Percentiles rank a stretch among this genome's conserved stretches.
Evolutionary conservation across 2,329 filamentous ascomycete species (phyloP).

Genomic region (Ophiostoma sp.): DNA sequence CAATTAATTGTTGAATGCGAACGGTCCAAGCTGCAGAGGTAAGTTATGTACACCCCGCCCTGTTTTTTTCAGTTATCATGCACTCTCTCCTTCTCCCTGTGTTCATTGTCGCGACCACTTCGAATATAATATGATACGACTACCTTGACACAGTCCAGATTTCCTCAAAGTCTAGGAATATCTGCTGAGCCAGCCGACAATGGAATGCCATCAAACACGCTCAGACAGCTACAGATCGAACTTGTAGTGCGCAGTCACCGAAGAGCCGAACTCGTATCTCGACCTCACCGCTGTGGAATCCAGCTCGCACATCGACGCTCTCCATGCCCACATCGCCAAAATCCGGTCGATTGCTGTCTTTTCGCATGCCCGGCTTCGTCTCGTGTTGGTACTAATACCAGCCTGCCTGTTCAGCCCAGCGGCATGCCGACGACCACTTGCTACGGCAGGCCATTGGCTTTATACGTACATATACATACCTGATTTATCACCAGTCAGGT

Average conservation of each 20-base stretch:
- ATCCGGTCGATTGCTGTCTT: neutral
- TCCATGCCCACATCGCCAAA: neutral
- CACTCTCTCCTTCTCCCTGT: neutral
- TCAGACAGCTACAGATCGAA: neutral
- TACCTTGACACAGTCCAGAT: neutral
- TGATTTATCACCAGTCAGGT: neutral
- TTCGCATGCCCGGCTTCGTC: neutral
- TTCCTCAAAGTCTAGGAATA: neutral
- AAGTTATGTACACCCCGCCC: too few species aligned
- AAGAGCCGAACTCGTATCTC: neutral
- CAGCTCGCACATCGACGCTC: neutral
- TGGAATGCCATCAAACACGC: neutral
- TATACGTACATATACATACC: neutral
- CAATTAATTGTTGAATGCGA: too few species aligned
- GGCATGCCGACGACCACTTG: neutral
- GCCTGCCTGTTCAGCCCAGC: neutral
- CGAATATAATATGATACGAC: too few species aligned
- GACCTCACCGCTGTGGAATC: neutral
- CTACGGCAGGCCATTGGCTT: neutral
- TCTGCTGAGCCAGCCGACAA: neutral
- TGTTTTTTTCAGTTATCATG: too few species aligned
- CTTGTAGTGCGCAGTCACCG: neutral
- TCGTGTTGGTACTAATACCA: neutral
- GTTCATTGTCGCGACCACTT: neutral
- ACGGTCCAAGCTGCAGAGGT: too few species aligned